Percentiles rank a stretch among this genome's conserved stretches.
Evolutionary conservation across 2,329 filamentous ascomycete genomes (phyloP).

Genomic region (Pezicula carpinea): DNA sequence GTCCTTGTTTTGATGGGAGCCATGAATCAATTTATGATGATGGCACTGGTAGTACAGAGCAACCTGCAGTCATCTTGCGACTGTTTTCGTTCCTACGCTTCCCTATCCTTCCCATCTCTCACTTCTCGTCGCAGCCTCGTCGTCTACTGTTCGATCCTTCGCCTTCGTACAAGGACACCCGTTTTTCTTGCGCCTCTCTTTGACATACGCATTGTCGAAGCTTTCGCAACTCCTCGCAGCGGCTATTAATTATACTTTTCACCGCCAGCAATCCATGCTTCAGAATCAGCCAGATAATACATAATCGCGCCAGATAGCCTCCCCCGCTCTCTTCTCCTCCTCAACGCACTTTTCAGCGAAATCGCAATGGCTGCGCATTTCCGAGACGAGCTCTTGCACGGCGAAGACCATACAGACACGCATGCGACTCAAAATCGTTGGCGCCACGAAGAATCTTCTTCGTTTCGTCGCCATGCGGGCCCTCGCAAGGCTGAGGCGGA

Average conservation of each 20-base stretch:
- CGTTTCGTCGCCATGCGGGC: slow-evolving; percentile 46
- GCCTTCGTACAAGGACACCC: background rate
- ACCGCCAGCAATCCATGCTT: too few relatives aligned
- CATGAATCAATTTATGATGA: too few relatives aligned
- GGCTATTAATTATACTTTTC: background rate
- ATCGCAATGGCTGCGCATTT: slow-evolving; percentile 23
- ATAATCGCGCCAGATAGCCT: too few relatives aligned
- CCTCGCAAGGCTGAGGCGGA: slow-evolving; percentile 14
- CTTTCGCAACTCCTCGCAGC: background rate
- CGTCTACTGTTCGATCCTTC: background rate
- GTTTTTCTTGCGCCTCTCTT: background rate
- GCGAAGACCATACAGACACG: slow-evolving; percentile 37
- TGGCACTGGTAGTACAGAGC: too few relatives aligned
- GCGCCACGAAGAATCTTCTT: slow-evolving; percentile 59
- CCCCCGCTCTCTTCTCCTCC: background rate
- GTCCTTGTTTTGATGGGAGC: background rate
- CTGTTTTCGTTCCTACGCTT: too few relatives aligned
- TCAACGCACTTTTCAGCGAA: background rate
- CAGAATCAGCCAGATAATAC: background rate
- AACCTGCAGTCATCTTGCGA: too few relatives aligned
- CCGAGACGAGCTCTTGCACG: slow-evolving; percentile 20
- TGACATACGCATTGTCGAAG: background rate
- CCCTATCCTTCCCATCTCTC: too few relatives aligned
- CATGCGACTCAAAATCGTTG: slow-evolving; percentile 53
- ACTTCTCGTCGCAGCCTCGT: background rate